Evolutionary conservation across 2,329 filamentous ascomycete species (phyloP).

Genomic region (Trichoderma semiorbis): DNA sequence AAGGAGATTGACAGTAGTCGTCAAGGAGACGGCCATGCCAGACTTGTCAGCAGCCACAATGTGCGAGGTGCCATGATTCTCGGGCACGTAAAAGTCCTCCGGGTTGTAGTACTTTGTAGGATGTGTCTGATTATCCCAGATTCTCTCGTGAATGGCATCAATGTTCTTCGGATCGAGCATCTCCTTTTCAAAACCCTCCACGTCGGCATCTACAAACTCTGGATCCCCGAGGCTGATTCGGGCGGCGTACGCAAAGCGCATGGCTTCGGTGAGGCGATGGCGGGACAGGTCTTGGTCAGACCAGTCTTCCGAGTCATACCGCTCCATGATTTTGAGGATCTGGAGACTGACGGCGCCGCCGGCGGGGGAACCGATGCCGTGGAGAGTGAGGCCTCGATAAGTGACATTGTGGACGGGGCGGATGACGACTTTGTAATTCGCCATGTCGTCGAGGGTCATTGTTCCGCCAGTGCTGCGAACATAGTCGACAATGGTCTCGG

Average conservation of each 20-base stretch:
- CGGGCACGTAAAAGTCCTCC: conserved; percentile 58
- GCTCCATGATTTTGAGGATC: conserved; percentile 78
- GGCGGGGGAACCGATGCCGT: conserved; percentile 68
- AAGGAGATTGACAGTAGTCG: conserved; percentile 82
- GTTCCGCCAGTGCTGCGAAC: conserved; percentile 71
- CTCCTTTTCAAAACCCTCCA: conserved; percentile 60
- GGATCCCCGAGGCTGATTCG: conserved; percentile 82
- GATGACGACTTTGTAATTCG: conserved; percentile 65
- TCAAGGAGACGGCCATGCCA: conserved; percentile 75
- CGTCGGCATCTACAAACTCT: conserved; percentile 57
- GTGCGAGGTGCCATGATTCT: conserved; percentile 72
- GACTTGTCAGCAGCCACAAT: conserved; percentile 67
- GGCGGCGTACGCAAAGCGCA: conserved; percentile 82
- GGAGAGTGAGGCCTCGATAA: conserved; percentile 69
- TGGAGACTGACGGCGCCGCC: conserved; percentile 73
- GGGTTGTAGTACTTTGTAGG: conserved; percentile 74
- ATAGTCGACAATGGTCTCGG: conserved; percentile 67
- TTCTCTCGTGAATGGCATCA: conserved; percentile 58
- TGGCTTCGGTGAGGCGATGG: conserved; percentile 82
- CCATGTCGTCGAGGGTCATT: conserved; percentile 77
- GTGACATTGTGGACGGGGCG: conserved; percentile 61
- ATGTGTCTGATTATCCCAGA: conserved; percentile 68
- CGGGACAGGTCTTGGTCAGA: conserved; percentile 62
- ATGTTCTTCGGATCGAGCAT: conserved; percentile 65
- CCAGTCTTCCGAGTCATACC: conserved; percentile 59